Evolutionary conservation across 2,329 filamentous ascomycete genomes (phyloP), one percentile per base, ranked within the genome.

Genomic region (Claviceps africana): DNA sequence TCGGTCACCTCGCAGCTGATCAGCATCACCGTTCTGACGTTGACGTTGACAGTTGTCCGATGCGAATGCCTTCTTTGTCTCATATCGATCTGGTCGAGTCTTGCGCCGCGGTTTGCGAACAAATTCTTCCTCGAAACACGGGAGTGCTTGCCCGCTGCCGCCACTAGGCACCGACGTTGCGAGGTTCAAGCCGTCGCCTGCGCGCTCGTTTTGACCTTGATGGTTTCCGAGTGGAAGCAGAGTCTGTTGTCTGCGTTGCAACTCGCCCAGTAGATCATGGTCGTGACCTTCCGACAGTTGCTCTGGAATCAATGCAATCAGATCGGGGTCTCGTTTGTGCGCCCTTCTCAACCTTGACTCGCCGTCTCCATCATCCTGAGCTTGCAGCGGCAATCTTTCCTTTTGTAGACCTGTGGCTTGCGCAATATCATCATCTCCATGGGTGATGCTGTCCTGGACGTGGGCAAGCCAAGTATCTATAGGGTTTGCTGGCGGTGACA

Each of bases 11-110:
- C 21, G 50, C 19, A 1, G 30, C 4, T 33, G 4, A 33, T 15
- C 15, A 37, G 30, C 39, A n/a, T 11, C 21, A 28, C 13, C 45
- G 17, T 9, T 31, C 25, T 39, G 40, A 3, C 19, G 13, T 13
- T 40, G 28, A 19, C 25, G 17, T 8, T 47, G 15, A 42, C 9
- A 5, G 25, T 17, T 40, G 15, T 25, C 31, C 10, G 19, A 19
- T 15, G 9, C 10, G 31, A 21, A 19, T 17, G n/a, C 10, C 13
- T 15, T 39, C 35, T 19, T 50, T 11, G 25, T 19, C 21, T 48
- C 48, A 39, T 61, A 61, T 42, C 58, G 54, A 46, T 57, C 50
- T 6, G 48, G 21, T 33, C 57, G 55, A 48, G 56, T 56, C 30
- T 55, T 58, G n/a, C 54, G 56, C 21, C 57, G 54, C 19, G 54